Evolutionary conservation across 805 yeast genomes (phyloP).

Genomic region (Cyberlindnera misumaiensis): DNA sequence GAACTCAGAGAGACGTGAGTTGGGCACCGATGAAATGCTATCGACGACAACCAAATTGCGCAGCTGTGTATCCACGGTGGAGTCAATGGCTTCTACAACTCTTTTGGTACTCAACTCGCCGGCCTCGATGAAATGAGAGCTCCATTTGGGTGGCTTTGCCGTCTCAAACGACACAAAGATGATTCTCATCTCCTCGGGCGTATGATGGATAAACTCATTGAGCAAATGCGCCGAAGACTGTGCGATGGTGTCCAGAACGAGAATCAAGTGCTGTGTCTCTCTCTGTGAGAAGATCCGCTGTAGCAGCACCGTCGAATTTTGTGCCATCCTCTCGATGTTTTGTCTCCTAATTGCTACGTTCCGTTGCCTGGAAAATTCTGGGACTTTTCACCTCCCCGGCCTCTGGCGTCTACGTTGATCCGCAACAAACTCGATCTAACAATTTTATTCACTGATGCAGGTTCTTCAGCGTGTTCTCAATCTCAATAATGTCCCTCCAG

Average conservation of each 20-base stretch:
- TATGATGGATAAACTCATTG: constrained; percentile 47
- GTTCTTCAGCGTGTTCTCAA: constrained; percentile 36
- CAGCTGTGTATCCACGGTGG: constrained; percentile 9
- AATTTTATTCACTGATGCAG: constrained; percentile 3
- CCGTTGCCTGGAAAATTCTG: no score
- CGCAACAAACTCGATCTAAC: no score
- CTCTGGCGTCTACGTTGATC: no score
- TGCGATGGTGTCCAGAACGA: constrained; percentile 60
- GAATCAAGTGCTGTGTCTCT: constrained; percentile 68
- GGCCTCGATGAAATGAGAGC: constrained; percentile 43
- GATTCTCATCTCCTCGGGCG: constrained; percentile 29
- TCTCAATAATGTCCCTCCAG: constrained; percentile 60
- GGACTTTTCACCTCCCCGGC: no score
- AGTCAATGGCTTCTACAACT: constrained; percentile 21
- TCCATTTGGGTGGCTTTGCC: constrained; percentile 41
- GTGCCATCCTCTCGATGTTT: no score
- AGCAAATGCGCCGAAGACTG: constrained; percentile 60
- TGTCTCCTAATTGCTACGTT: no score
- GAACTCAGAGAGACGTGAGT: constrained; percentile 39
- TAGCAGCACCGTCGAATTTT: constrained; percentile 48
- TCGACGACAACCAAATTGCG: constrained; percentile 54
- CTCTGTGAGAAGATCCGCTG: constrained; percentile 61
- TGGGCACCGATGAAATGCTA: constrained; percentile 53
- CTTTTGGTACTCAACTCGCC: constrained; percentile 17
- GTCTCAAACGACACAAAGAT: constrained; percentile 69